These are phyloP conservation scores for Phialophora macrospora DNA, from an alignment of 2,329 filamentous ascomycete species.

Conservation along the genomic window DNA sequence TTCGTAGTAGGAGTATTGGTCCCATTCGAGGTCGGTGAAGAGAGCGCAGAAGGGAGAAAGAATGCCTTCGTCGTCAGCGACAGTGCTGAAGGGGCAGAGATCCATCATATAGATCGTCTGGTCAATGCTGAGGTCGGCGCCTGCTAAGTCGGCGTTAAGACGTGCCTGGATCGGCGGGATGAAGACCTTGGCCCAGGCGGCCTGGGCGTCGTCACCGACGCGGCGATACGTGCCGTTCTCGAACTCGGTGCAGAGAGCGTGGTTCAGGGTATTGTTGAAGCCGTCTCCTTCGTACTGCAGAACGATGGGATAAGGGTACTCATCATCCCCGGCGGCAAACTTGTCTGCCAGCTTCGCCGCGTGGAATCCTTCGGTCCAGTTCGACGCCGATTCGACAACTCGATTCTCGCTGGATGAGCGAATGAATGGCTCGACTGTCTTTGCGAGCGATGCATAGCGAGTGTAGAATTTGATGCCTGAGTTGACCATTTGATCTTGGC, in stretches of 20 bases:
- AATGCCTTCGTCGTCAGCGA: conserved; percentile 8
- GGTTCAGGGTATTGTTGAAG: conserved; percentile 18
- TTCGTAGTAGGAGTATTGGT: conserved; percentile 15
- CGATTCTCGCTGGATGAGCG: conserved; percentile 20
- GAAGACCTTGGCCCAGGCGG: conserved; percentile 10
- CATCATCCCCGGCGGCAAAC: conserved; percentile 5
- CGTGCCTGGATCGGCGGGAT: conserved; percentile 12
- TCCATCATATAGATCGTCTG: conserved; percentile 21
- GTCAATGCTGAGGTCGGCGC: conserved; percentile 14
- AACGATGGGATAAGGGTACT: conserved; percentile 5
- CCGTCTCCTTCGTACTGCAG: conserved; percentile 18
- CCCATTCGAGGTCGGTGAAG: conserved; percentile 15
- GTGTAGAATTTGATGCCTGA: conserved; percentile 17
- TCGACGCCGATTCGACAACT: conserved; percentile 14
- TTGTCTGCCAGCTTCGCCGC: conserved; percentile 5
- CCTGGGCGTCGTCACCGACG: conserved; percentile 7
- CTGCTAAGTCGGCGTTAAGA: conserved; percentile 4
- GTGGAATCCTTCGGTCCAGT: conserved; percentile 17
- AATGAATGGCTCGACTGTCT: conserved; percentile 5
- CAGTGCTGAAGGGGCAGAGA: conserved; percentile 17
- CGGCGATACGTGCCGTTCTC: conserved; percentile 14
- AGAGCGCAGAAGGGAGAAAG: conserved; percentile 19
- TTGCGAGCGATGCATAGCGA: conserved; percentile 10
- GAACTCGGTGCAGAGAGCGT: conserved; percentile 13
- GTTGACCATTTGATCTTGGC: conserved; percentile 14